Evolutionary conservation across 495 filamentous ascomycete species (phyloP), one percentile per base, ranked within the genome.

Genomic region (Penicillium cinerascens): DNA sequence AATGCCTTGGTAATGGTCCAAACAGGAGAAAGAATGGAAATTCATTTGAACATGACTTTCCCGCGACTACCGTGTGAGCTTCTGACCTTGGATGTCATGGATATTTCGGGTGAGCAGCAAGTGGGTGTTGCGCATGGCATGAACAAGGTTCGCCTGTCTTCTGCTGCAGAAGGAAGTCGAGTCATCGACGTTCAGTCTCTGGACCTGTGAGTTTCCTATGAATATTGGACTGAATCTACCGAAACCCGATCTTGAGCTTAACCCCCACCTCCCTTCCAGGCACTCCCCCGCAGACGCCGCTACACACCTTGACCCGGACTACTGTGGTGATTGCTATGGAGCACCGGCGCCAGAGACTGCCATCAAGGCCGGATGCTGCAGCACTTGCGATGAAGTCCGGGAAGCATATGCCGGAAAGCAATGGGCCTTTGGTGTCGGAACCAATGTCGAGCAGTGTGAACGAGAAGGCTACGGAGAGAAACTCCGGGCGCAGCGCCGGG

Each of bases 1-100:
- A 20, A 39, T 3, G n/a, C 7, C n/a, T 18, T 21, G 4, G 17
- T 21, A 10, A 2, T 23, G 44, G 40, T 36, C 9, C 44, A n/a
- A 49, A 59, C 60, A 92, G 89, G 89, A 60, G 89, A 98, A 76
- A 87, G 91, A 67, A 96, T 98, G 89, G 93, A 97, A 61, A 98
- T 98, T 54, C 91, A 96, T 68, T 80, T 98, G 74, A 98, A 98
- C 77, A 89, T 98, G 57, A 92, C 89, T 17, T 98, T 98, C 70
- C 93, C 95, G 5, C 85, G 85, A 27, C 77, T 98, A 26, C 93
- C 93, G 27, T 98, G 93, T 75, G 92, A 97, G 70, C 84, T 98
- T 42, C 73, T 97, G 45, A 97, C 93, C 15, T 83, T 98, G 56
- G 93, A 98, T 66, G 92, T 98, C 35, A 97, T 98, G 93, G 93